Base-by-base conservation (phyloP, 805 yeast species). In the Nadsonia fulvescens region DNA sequence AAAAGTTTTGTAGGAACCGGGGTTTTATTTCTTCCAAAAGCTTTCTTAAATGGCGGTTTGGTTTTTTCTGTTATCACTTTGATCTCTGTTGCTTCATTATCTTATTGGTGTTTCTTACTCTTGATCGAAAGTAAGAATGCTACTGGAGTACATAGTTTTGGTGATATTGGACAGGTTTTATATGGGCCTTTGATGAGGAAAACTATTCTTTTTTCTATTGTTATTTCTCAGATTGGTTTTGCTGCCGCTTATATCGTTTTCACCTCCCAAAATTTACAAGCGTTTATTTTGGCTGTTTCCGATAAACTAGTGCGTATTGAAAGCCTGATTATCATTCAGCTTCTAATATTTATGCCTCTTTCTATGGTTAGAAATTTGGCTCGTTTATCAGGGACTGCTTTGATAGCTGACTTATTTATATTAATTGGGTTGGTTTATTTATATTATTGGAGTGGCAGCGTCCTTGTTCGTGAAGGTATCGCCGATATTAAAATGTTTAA, bases 1-100 rank as follows among this genome's bases (percentile, higher is more conserved):
- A 86, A 86, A 47, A 76, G 93, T 2, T 73, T 83, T 39, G 82
- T 86, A 8, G 98, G 98, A 1, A 82, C 96, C 0, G 98, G 98
- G 11, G 82, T 86, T 1, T 56, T 86, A 16, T 89, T 86, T 42
- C 53, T 86, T 32, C 98, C 98, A 3, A 70, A 76, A 37, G 94
- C 93, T 2, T 86, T 78, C 40, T 64, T 63, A 37, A 86, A 83
- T 43, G 96, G 95, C 19, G 98, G 98, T 1, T 58, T 86, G 45
- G 42, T 72, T 4, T 86, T 89, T 41, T 73, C 91, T 20, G 58
- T 73, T 3, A 30, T 63, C 1, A 58, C 79, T 29, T 53, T 86
- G 28, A 38, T 72, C 2, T 44, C 64, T 10, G 86, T 89, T 40
- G 86, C 95, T 0, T 31, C 69, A 0, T 42, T 89, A 13, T 79